These are phyloP conservation scores for Sclerotinia sclerotiorum DNA, from an alignment of 2,329 filamentous ascomycete genomes.

Conservation along the genomic window DNA sequence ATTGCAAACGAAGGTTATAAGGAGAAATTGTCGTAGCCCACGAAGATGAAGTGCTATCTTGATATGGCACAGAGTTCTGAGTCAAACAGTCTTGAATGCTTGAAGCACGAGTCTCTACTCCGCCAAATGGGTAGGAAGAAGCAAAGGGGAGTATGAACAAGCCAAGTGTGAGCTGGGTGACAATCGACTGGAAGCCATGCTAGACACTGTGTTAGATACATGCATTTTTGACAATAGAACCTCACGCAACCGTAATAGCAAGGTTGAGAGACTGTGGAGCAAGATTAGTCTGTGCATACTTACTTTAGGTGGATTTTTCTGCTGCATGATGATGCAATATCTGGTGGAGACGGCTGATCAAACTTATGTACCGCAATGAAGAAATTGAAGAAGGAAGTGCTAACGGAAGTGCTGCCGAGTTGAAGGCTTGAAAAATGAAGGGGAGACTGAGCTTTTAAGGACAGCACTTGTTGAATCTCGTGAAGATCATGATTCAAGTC, in stretches of 20 bases:
- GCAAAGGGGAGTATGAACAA: background rate
- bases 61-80: constrained; percentile 24
- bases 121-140: background rate
- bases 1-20: constrained; percentile 34
- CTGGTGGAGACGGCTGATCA: background rate
- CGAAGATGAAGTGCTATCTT: constrained; percentile 25
- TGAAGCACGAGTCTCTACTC: background rate
- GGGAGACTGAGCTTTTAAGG: background rate
- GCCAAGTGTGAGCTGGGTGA: constrained; percentile 6
- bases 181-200: background rate
- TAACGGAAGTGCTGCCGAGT: background rate
- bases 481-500: background rate
- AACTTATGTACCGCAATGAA: background rate
- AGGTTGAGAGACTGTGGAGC: background rate
- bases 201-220: constrained; percentile 6
- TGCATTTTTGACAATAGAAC: background rate
- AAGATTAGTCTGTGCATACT: background rate
- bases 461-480: background rate
- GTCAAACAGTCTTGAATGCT: constrained; percentile 27
- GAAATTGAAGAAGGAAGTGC: background rate
- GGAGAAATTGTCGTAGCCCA: constrained; percentile 27
- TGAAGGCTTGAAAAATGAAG: background rate
- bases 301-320: constrained; percentile 11
- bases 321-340: background rate
- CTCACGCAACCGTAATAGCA: background rate